phyloP scores from a whole-genome alignment of 306 rosid species.

The Cucumis hystrix region DNA sequence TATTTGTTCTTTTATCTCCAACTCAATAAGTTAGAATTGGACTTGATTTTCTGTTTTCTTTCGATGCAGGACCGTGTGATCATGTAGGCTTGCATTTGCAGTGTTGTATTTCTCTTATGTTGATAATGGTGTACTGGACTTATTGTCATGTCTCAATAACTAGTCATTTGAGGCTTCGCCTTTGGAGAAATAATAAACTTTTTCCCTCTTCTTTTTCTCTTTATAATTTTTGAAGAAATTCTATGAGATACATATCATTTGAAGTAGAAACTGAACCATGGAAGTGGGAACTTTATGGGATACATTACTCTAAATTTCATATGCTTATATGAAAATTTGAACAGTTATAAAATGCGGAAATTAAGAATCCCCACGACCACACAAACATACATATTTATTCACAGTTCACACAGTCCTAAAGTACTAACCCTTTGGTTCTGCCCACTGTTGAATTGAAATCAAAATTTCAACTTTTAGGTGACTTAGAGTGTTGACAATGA shows the following conservation, averaged over 20 bases:
- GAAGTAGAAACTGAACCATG: not conserved
- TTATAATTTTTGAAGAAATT: not conserved
- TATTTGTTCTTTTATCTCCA: not conserved
- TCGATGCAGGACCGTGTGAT: not conserved
- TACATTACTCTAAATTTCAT: not conserved
- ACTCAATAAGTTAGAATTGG: not conserved
- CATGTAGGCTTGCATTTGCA: not conserved
- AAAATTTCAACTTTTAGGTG: not conserved
- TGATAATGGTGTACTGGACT: conserved; percentile 6
- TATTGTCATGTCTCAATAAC: not conserved
- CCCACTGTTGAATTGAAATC: not conserved
- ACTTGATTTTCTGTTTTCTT: not conserved
- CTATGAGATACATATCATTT: not conserved
- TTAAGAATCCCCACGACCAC: not conserved
- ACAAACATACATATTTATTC: not conserved
- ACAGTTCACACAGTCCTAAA: not conserved
- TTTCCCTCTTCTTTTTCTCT: not conserved
- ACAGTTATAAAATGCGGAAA: not conserved
- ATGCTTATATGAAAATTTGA: not conserved
- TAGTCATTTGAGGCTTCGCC: not conserved
- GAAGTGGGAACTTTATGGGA: not conserved
- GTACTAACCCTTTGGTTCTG: not conserved
- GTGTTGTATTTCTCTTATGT: not conserved
- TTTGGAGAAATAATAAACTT: not conserved
- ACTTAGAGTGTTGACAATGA: not conserved